Evolutionary conservation across 306 rosid species (phyloP), one percentile per base, ranked within the genome.

Genomic region (Glycine soja): DNA sequence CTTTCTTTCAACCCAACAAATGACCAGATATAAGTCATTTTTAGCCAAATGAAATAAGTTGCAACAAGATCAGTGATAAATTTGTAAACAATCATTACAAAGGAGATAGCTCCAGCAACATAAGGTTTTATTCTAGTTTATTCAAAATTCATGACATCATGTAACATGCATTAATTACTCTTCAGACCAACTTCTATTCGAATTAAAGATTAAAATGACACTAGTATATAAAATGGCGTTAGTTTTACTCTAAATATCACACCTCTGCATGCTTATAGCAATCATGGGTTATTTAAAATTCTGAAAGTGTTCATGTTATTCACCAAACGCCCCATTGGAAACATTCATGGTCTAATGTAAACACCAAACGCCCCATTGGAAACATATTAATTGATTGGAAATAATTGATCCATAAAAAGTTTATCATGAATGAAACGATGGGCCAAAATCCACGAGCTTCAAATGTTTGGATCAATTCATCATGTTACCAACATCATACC

Each of bases 21-120:
- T 50, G 81, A 30, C 78, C 65, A 68, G 10, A 69, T 18, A 42
- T 46, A 65, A 47, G 74, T 68, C 43, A 74, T 53, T 81, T 73
- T 63, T 61, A 84, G 82, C 24, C 1, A 14, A 84, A 78, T 78
- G 86, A 78, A 84, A 81, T 84, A 82, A 84, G 83, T 70, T 79
- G 72, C 52, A 69, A 45, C 30, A 51, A 53, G 70, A 82, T 50
- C 32, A 80, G 43, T 85, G 76, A 81, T 73, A 70, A 65, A 65
- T 77, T 65, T 65, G 80, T 64, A 72, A 81, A 56, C 73, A 77
- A 11, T 43, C 42, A 61, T 43, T 46, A 72, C 48, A 45, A 75
- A 70, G 70, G 82, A 69, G 67, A 80, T 70, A 75, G 75, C 78
- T 69, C 74, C 75, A 59, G 61, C 46, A 75, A 76, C 45, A 70